These are phyloP conservation scores for Vitis rupestris DNA, from an alignment of 164 flowering plant species.

Conservation along the genomic window DNA sequence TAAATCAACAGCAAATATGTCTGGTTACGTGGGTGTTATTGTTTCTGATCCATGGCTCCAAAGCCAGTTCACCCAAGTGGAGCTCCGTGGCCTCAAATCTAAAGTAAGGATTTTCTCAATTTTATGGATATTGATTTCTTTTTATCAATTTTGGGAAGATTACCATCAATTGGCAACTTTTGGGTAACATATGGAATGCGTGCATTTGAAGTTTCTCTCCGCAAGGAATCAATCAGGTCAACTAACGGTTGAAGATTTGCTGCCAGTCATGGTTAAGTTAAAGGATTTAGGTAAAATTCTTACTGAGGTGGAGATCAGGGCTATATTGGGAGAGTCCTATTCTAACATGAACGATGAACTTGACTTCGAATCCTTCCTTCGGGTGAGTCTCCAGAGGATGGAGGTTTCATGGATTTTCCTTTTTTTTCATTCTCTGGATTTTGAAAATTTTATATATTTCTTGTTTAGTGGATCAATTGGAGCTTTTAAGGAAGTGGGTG, in stretches of 20 bases:
- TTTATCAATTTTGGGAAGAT: not conserved
- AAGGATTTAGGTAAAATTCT: conserved; percentile 38
- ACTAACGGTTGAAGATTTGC: conserved; percentile 43
- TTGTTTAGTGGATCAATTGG: not conserved
- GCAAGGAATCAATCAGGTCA: conserved; percentile 37
- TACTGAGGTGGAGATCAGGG: conserved; percentile 44
- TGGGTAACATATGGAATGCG: not conserved
- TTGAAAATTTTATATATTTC: not conserved
- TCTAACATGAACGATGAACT: conserved; percentile 37
- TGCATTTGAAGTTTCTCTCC: conserved; percentile 40
- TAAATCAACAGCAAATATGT: conserved; percentile 36
- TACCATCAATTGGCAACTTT: not conserved
- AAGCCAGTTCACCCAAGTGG: conserved; percentile 81
- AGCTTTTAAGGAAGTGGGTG: not conserved
- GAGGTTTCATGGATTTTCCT: not conserved
- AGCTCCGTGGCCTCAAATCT: conserved; percentile 63
- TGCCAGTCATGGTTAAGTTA: conserved; percentile 42
- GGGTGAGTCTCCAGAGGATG: conserved; percentile 33
- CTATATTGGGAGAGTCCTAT: conserved; percentile 31
- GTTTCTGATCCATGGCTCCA: conserved; percentile 85
- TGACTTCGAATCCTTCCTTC: conserved; percentile 62
- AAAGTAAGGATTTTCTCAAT: conserved; percentile 30
- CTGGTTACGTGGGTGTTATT: conserved; percentile 60
- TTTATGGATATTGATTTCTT: not conserved
- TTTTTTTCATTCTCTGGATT: not conserved